Percentiles rank a stretch among this genome's conserved stretches.
Conservation (phyloP, 2,329 filamentous ascomycete genomes). For the Chaetothyriales sp. region DNA sequence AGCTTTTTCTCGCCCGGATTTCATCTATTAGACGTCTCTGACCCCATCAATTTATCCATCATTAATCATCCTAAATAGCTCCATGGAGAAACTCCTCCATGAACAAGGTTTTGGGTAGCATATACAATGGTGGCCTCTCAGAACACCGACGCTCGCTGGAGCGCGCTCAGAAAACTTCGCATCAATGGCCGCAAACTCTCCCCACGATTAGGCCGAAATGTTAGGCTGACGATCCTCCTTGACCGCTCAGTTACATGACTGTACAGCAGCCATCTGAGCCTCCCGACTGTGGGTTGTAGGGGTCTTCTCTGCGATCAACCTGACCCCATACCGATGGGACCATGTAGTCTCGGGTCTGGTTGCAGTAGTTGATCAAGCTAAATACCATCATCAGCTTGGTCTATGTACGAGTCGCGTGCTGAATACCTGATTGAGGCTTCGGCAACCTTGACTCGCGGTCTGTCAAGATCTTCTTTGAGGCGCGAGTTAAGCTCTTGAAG, state of each 20-base stretch:
- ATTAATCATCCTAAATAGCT: background rate
- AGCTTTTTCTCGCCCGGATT: background rate
- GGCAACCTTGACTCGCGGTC: constrained; percentile 88
- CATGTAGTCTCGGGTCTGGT: constrained; percentile 97
- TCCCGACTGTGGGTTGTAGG: constrained; percentile 90
- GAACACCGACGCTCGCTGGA: background rate
- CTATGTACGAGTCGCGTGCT: constrained; percentile 4
- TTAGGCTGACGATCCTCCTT: background rate
- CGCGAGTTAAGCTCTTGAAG: constrained; percentile 95
- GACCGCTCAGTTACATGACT: constrained; percentile 55
- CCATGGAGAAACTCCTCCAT: background rate
- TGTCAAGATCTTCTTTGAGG: constrained; percentile 85
- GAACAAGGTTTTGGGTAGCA: background rate
- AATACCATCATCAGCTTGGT: constrained; percentile 3
- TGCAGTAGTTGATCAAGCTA: constrained; percentile 96
- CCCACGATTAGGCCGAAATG: background rate
- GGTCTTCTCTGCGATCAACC: constrained; percentile 90
- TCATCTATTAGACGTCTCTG: background rate
- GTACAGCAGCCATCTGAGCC: constrained; percentile 65
- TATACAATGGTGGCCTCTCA: background rate
- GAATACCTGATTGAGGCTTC: constrained; percentile 75
- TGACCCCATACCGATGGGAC: constrained; percentile 89
- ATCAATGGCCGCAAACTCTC: background rate
- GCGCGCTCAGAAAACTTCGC: background rate
- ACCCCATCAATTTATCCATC: background rate